Percentiles rank a stretch among this genome's conserved stretches.
These are phyloP conservation scores for Xylaria sp. DNA, from an alignment of 495 filamentous ascomycete genomes.

Conservation along the genomic window DNA sequence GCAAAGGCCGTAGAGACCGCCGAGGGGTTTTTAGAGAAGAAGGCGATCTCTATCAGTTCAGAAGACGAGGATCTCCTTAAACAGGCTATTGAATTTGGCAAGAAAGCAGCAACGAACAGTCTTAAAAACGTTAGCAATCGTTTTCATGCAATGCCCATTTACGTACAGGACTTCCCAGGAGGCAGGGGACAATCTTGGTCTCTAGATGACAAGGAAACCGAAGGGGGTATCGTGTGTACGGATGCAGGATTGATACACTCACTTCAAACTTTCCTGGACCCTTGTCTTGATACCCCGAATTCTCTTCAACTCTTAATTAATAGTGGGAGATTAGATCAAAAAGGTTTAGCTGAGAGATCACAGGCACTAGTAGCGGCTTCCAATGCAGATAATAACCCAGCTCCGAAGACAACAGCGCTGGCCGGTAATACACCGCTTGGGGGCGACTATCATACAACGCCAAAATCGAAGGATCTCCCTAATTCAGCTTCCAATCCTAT, in stretches of 20 bases:
- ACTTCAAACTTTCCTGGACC: constrained; percentile 49
- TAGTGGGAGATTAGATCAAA: constrained; percentile 44
- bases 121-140: constrained; percentile 71
- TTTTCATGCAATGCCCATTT: constrained; percentile 80
- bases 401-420: constrained; percentile 31
- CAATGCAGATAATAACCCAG: constrained; percentile 21
- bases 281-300: constrained; percentile 44
- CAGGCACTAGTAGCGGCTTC: constrained; percentile 36
- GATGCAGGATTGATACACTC: constrained; percentile 46
- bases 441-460: constrained; percentile 37
- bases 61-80: constrained; percentile 67
- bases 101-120: constrained; percentile 60
- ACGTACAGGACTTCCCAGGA: constrained; percentile 66
- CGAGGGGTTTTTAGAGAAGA: constrained; percentile 64
- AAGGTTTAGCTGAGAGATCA: constrained; percentile 43
- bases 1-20: constrained; percentile 66
- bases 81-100: constrained; percentile 68
- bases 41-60: constrained; percentile 56
- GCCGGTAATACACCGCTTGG: constrained; percentile 51
- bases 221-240: constrained; percentile 48
- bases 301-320: constrained; percentile 46
- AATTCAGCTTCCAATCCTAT: neutral
- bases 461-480: constrained; percentile 32
- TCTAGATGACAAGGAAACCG: constrained; percentile 53
- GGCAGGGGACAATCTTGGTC: constrained; percentile 66